Conservation (phyloP, 2,329 filamentous ascomycete species). For the Hypoxylon sp. region DNA sequence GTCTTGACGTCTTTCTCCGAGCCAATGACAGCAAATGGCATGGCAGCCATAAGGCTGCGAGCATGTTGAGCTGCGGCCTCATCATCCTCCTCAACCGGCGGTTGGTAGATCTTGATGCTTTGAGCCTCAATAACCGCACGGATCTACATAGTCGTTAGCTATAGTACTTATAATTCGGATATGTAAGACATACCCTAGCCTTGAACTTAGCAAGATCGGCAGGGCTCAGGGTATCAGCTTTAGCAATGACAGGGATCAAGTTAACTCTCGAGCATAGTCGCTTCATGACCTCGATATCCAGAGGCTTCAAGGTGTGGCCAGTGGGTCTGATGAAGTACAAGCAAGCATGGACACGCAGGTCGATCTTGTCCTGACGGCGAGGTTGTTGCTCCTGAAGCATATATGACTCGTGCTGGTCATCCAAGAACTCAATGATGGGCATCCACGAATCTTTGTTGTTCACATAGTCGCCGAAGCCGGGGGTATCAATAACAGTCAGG, state of each 20-base stretch:
- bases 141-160: slow-evolving; percentile 70
- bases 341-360: slow-evolving; percentile 97
- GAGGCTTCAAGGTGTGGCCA: slow-evolving; percentile 96
- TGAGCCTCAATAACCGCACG: slow-evolving; percentile 96
- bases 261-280: slow-evolving; percentile 97
- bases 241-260: slow-evolving; percentile 97
- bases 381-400: slow-evolving; percentile 99
- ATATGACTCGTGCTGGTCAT: slow-evolving; percentile 99
- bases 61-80: slow-evolving; percentile 96
- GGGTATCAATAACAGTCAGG: slow-evolving; percentile 98
- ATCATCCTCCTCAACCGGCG: slow-evolving; percentile 97
- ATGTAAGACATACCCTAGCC: slow-evolving; percentile 77
- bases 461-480: slow-evolving; percentile 99
- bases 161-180: background rate
- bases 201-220: slow-evolving; percentile 94
- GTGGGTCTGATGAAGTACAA: slow-evolving; percentile 99
- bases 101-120: slow-evolving; percentile 99
- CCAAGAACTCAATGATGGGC: slow-evolving; percentile 99
- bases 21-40: slow-evolving; percentile 99
- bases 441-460: slow-evolving; percentile 99
- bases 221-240: slow-evolving; percentile 97
- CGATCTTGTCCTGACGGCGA: slow-evolving; percentile 97
- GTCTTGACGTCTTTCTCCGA: slow-evolving; percentile 99
- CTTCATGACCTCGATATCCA: slow-evolving; percentile 99
- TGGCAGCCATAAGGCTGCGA: slow-evolving; percentile 92